Conservation (phyloP, 768 basidiomycete species). For the Tubosaeta brunneosetosa region DNA sequence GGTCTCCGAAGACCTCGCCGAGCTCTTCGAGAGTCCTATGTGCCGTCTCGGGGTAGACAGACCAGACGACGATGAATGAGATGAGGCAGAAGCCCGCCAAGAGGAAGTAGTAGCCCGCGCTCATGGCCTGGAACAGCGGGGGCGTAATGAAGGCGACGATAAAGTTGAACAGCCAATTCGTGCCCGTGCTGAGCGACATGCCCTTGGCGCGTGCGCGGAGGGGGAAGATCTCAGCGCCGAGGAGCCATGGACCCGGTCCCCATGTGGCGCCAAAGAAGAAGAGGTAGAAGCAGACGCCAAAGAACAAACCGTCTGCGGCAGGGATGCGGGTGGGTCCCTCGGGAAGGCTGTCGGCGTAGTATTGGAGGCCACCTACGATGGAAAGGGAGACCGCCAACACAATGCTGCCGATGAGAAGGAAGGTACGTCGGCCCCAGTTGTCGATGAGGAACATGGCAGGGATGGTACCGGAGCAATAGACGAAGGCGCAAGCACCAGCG, state of each 20-base stretch:
- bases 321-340: conserved; percentile 27
- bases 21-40: conserved; percentile 46
- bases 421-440: conserved; percentile 45
- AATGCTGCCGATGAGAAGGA: conserved; percentile 45
- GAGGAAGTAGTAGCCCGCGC: conserved; percentile 49
- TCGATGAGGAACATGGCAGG: conserved; percentile 54
- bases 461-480: conserved; percentile 48
- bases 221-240: conserved; percentile 49
- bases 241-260: conserved; percentile 52
- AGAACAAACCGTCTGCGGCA: conserved; percentile 36
- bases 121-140: conserved; percentile 50
- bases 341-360: conserved; percentile 37
- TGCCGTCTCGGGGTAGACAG: conserved; percentile 49
- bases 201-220: conserved; percentile 36
- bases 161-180: conserved; percentile 34
- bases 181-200: conserved; percentile 34
- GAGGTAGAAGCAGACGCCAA: conserved; percentile 51
- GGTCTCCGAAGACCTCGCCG: conserved; percentile 45
- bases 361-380: conserved; percentile 51
- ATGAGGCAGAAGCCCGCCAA: conserved; percentile 43
- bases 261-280: conserved; percentile 56
- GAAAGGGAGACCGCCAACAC: conserved; percentile 43
- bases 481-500: conserved; percentile 42
- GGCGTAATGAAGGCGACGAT: conserved; percentile 49
- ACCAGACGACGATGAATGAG: conserved; percentile 42